Base-by-base conservation (phyloP, 2,329 filamentous ascomycete species). In the Aspergillus aculeatus region DNA sequence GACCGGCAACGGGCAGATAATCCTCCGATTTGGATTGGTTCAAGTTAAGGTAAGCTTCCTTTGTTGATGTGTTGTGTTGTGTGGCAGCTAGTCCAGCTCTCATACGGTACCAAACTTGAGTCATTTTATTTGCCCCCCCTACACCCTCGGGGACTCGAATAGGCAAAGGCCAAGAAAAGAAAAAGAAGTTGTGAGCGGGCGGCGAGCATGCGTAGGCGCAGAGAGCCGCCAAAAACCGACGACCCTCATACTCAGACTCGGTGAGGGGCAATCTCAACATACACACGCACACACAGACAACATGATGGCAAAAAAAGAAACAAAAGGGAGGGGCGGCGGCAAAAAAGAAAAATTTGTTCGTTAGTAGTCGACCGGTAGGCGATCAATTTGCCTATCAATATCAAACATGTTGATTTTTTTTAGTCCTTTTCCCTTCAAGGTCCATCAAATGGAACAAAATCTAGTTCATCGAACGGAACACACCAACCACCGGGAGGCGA, bases 41-140 rank as follows among this genome's bases (percentile, higher is more conserved):
- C 19, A 12, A 53, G 50, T 55, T 58, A 62, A 58, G 58, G 62
- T 64, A 61, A 61, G 60, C 56, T 60, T 58, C 49, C 16, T 47
- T 55, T 47, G 26, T 55, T 55, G 44, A n/a, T 50, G 44, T 58
- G 24, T 35, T 47, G 29, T 54, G 48, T 50, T n/a, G 11, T 23
- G 21, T 26, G 23, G 24, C n/a, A 31, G 32, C 41, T 31, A 21
- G 24, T 54, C 47, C 47, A 7, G 10, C 5, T 9, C 53, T 55
- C 41, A 44, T 48, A 48, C 53, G 41, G 26, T 48, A 55, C 53
- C 41, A 55, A 48, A 48, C 38, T 48, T 55, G 53, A 55, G 50
- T 59, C 24, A 38, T 47, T 56, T 50, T 23, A 35, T 49, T 24
- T 47, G 14, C 24, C 16, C 7, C 47, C 38, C 52, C 31, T 31